phyloP scores from a whole-genome alignment of 2,329 filamentous ascomycete species.

The Paecilomyces variotii region DNA sequence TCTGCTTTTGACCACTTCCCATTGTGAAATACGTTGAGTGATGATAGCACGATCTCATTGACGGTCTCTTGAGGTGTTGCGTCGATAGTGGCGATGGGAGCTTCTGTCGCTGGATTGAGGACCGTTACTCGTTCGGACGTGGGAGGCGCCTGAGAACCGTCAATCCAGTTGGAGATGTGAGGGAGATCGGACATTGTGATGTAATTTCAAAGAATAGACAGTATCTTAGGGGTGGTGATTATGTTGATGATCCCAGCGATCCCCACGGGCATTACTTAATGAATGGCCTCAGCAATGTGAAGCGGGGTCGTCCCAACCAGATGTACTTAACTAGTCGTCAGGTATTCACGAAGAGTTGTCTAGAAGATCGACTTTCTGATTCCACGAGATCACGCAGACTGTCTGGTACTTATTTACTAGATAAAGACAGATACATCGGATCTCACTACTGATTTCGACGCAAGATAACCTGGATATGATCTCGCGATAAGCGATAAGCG shows the following conservation, averaged over 20 bases:
- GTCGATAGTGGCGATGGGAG: conserved; percentile 37
- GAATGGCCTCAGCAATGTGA: neutral
- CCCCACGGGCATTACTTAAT: no score
- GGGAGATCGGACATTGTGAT: conserved; percentile 8
- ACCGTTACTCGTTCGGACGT: conserved; percentile 13
- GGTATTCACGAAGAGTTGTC: no score
- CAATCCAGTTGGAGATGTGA: conserved; percentile 24
- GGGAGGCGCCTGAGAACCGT: conserved; percentile 14
- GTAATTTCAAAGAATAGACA: neutral
- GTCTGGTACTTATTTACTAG: no score
- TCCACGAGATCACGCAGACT: no score
- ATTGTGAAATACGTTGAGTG: conserved; percentile 34
- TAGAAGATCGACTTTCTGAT: no score
- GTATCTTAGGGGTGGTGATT: no score
- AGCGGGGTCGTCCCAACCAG: neutral
- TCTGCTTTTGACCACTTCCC: conserved; percentile 52
- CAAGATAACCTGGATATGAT: neutral
- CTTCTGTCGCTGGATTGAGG: conserved; percentile 24
- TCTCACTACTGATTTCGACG: no score
- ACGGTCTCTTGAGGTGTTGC: conserved; percentile 48
- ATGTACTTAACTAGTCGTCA: no score
- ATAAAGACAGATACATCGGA: no score
- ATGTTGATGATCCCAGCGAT: no score
- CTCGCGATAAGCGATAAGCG: neutral
- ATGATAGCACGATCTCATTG: conserved; percentile 39